A percentile compares a stretch with the other conserved stretches of the same genome.
Conservation (phyloP, 768 basidiomycete species). For the Tylopilus rubrobrunneus region DNA sequence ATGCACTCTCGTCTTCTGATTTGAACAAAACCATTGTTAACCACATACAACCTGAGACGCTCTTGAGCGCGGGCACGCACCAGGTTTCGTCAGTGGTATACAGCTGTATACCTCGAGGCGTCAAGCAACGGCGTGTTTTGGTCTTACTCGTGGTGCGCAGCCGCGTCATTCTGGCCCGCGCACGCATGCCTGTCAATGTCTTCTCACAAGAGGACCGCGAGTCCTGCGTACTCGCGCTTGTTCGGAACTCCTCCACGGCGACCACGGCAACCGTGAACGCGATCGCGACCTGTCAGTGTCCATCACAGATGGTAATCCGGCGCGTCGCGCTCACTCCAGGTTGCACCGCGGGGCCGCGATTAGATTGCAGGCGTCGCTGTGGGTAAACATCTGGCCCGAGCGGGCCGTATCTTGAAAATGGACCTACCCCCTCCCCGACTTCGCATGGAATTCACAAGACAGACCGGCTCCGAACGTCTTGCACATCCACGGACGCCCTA, state of each 20-base stretch:
- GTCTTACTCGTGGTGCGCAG: neutral
- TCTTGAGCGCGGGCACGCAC: neutral
- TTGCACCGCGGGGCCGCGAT: too few species aligned
- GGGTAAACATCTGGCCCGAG: neutral
- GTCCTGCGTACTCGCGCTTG: neutral
- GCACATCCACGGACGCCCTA: neutral
- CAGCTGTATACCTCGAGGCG: neutral
- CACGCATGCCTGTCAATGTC: too few species aligned
- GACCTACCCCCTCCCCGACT: neutral
- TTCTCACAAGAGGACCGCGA: too few species aligned
- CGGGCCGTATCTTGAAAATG: neutral
- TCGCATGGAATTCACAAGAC: neutral
- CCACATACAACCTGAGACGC: neutral
- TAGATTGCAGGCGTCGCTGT: neutral
- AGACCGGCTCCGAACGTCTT: neutral
- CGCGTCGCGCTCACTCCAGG: too few species aligned
- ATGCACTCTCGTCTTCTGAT: neutral
- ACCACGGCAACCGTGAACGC: too few species aligned
- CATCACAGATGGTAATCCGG: too few species aligned
- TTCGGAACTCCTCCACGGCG: neutral
- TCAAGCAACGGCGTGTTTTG: neutral
- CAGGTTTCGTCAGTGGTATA: neutral
- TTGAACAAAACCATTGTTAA: neutral
- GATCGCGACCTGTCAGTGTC: too few species aligned
- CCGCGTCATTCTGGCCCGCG: too few species aligned